phyloP scores from a whole-genome alignment of 257 asterid genomes.

The Gentiana dahurica region DNA sequence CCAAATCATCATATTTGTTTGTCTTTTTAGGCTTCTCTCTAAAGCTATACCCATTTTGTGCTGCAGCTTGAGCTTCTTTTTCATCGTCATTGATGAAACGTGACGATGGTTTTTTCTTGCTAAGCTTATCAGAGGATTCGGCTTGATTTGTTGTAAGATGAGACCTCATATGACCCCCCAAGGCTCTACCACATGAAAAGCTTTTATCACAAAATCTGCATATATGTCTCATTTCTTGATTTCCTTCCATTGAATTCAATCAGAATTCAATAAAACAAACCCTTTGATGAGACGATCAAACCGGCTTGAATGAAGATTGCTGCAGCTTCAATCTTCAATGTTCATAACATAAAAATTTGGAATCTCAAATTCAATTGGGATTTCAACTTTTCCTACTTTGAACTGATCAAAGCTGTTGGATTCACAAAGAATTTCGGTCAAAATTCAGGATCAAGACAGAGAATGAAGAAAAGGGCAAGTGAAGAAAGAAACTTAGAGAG shows the following conservation, averaged over 20 bases:
- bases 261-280: neutral
- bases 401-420: conserved; percentile 8
- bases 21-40: conserved; percentile 31
- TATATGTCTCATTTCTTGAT: conserved; percentile 31
- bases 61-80: conserved; percentile 7
- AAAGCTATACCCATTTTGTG: conserved; percentile 11
- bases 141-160: conserved; percentile 58
- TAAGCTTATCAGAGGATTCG: conserved; percentile 19
- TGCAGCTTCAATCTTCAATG: conserved; percentile 16
- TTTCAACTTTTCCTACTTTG: conserved; percentile 5
- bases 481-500: neutral
- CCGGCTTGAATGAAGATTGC: conserved; percentile 4
- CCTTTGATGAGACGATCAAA: conserved; percentile 8
- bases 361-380: conserved; percentile 12
- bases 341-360: conserved; percentile 4
- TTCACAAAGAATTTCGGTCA: conserved; percentile 5
- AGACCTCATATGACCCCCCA: conserved; percentile 83
- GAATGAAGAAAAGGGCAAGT: neutral
- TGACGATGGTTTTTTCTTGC: conserved; percentile 41
- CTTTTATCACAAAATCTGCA: conserved; percentile 69
- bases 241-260: conserved; percentile 24
- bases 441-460: conserved; percentile 26
- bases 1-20: conserved; percentile 18
- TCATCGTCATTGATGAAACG: conserved; percentile 5
- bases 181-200: conserved; percentile 53